A percentile compares a stretch with the other conserved stretches of the same genome.
phyloP scores from a whole-genome alignment of 2,329 filamentous ascomycete species.

The Penicillium freii region DNA sequence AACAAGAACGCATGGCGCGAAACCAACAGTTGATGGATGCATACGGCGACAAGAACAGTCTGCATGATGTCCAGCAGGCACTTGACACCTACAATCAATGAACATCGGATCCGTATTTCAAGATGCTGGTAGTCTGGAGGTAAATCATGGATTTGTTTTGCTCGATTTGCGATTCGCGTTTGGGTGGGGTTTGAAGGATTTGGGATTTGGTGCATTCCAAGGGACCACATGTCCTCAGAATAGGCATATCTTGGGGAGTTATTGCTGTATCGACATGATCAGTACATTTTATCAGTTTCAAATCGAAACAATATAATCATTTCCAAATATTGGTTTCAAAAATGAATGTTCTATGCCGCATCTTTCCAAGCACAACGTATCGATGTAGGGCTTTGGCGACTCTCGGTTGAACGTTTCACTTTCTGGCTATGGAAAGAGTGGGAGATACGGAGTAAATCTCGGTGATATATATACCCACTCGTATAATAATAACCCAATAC shows the following conservation, averaged over 20 bases:
- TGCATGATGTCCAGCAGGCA: constrained; percentile 47
- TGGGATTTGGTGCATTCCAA: neutral
- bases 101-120: neutral
- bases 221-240: neutral
- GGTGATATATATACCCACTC: neutral
- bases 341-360: neutral
- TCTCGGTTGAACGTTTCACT: neutral
- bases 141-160: neutral
- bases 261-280: neutral
- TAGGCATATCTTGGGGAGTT: neutral
- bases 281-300: neutral
- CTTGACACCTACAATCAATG: constrained; percentile 46
- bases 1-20: constrained; percentile 36
- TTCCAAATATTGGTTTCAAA: neutral
- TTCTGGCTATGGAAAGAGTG: neutral
- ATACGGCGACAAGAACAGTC: constrained; percentile 46
- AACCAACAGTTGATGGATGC: constrained; percentile 47
- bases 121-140: constrained; percentile 4
- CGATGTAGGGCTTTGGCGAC: neutral
- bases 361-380: neutral
- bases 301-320: neutral
- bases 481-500: neutral
- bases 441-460: too few relatives aligned
- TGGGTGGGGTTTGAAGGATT: neutral
- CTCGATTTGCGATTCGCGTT: neutral